Evolutionary conservation across 805 yeast species (phyloP).

Genomic region (Pichia insulana): DNA sequence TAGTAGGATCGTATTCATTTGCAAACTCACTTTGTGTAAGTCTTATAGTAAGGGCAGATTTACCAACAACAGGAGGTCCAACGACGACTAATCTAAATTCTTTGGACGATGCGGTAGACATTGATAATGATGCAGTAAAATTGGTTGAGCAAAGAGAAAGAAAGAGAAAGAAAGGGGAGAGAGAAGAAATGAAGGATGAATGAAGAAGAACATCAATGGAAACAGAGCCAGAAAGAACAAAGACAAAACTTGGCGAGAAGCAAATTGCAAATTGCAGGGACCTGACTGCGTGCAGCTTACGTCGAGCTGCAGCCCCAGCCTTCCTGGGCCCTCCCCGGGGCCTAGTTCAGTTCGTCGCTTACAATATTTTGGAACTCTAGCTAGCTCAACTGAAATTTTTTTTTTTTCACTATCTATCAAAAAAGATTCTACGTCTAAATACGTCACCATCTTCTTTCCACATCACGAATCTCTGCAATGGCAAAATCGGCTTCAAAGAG

Average conservation of each 20-base stretch:
- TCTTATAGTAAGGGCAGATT: constrained; percentile 91
- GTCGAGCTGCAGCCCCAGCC: no score
- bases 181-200: neutral
- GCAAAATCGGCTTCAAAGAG: constrained; percentile 77
- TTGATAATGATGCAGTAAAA: neutral
- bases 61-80: constrained; percentile 99
- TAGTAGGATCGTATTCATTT: constrained; percentile 97
- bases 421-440: no score
- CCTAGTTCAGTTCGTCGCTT: no score
- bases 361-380: no score
- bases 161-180: neutral
- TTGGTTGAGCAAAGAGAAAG: neutral
- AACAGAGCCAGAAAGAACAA: no score
- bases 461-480: constrained; percentile 98
- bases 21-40: constrained; percentile 91
- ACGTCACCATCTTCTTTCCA: constrained; percentile 51
- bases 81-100: constrained; percentile 93
- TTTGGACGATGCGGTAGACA: constrained; percentile 23
- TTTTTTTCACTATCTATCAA: neutral
- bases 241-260: no score
- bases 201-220: no score
- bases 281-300: no score
- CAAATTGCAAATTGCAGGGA: no score
- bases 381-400: neutral
- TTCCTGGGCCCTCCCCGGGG: no score